Conservation (phyloP, 2,329 filamentous ascomycete genomes). For the Diaporthe helianthi region DNA sequence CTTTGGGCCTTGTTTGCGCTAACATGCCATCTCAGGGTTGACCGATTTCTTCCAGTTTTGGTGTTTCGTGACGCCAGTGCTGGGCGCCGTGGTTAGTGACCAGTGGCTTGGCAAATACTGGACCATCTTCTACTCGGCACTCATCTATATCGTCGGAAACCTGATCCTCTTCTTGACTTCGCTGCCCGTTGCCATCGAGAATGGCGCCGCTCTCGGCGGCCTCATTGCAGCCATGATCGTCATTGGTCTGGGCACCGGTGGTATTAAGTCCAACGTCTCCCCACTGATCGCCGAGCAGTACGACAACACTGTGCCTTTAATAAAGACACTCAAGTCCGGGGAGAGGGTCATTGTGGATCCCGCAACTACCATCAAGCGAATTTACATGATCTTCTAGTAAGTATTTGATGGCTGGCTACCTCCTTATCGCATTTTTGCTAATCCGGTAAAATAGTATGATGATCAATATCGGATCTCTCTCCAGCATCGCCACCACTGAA, state of each 20-base stretch:
- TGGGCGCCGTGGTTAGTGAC: conserved; percentile 32
- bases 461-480: conserved; percentile 77
- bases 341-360: conserved; percentile 72
- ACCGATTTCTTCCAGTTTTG: conserved; percentile 35
- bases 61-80: conserved; percentile 34
- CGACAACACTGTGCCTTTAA: conserved; percentile 54
- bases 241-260: conserved; percentile 37
- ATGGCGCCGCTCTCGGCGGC: conserved; percentile 33
- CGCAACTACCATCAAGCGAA: conserved; percentile 55
- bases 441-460: no score
- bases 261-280: conserved; percentile 70
- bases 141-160: conserved; percentile 31
- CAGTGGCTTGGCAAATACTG: conserved; percentile 33
- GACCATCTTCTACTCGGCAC: conserved; percentile 33
- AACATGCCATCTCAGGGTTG: conserved; percentile 12
- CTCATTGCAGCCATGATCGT: conserved; percentile 33
- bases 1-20: not conserved
- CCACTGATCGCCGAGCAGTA: conserved; percentile 72
- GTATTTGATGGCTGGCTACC: no score
- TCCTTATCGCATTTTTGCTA: no score
- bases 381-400: conserved; percentile 63
- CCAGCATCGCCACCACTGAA: conserved; percentile 69
- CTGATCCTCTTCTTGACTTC: conserved; percentile 34
- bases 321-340: conserved; percentile 56
- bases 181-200: conserved; percentile 32